Evolutionary conservation across 768 basidiomycete genomes (phyloP).

Genomic region (Termitomyces sp.): DNA sequence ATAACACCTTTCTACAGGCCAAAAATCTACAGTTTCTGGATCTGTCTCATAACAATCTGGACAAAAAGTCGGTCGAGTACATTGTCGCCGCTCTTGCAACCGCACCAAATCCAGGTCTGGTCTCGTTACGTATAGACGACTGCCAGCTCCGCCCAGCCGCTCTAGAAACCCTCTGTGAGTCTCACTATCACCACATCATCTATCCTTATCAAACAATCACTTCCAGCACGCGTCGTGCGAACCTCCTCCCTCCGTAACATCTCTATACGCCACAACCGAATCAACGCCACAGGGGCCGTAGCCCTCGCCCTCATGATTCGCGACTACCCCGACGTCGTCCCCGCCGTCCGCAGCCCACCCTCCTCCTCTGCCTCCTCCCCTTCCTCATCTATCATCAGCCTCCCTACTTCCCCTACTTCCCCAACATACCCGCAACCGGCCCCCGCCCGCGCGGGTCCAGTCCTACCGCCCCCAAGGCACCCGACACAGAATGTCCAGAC

Average conservation of each 20-base stretch:
- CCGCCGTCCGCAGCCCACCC: conserved; percentile 22
- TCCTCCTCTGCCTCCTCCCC: conserved; percentile 31
- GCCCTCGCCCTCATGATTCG: conserved; percentile 94
- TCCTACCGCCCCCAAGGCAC: conserved; percentile 36
- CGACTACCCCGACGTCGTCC: conserved; percentile 85
- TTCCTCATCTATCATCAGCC: conserved; percentile 25
- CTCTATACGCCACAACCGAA: conserved; percentile 85
- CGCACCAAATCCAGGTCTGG: conserved; percentile 51
- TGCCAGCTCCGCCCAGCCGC: conserved; percentile 70
- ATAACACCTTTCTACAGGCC: conserved; percentile 40
- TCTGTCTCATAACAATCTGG: conserved; percentile 79
- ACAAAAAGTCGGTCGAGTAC: conserved; percentile 81
- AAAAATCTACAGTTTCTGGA: conserved; percentile 82
- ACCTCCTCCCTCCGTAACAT: conserved; percentile 83
- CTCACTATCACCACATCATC: background rate
- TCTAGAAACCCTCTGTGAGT: conserved; percentile 77
- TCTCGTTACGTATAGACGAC: conserved; percentile 85
- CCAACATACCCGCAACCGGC: conserved; percentile 22
- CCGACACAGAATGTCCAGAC: conserved; percentile 54
- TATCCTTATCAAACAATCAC: conserved; percentile 2
- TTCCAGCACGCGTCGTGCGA: conserved; percentile 74
- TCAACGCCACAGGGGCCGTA: conserved; percentile 80
- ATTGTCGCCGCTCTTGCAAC: conserved; percentile 63
- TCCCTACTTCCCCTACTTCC: conserved; percentile 21
- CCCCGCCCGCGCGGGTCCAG: conserved; percentile 23